Base-by-base conservation (phyloP, 805 yeast species). In the Ogataea corticis region DNA sequence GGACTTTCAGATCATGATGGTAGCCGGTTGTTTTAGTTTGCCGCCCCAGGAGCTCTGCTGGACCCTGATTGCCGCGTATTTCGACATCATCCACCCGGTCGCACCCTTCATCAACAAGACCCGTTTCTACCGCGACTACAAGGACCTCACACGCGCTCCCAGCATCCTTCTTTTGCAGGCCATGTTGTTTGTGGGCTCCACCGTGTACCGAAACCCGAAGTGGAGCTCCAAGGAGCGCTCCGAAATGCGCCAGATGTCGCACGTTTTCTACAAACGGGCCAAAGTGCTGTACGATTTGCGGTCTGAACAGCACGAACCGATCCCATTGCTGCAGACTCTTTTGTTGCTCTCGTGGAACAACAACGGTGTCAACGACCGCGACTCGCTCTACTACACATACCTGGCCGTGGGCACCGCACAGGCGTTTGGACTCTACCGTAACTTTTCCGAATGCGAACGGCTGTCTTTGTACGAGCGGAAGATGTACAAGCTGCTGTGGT, bases 391-490 rank as follows among this genome's bases (percentile, higher is more conserved):
- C 61, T 85, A 90, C 90, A 78, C 83, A 3, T 70, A 85, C 31
- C 77, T 82, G 7, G 87, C 87, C 1, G 71, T 83, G 31, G 75
- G 81, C 9, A 69, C 83, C 40, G 90, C 90, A 2, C 90, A 84
- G 59, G 85, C 89, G 9, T 78, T 79, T 58, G 91, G 92, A 2
- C 70, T 85, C 55, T 90, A 85, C 58, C 70, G 88, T 53, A 79
- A 54, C 40, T 10, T 29, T 17, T 41, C 50, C n/a, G 17, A 31
- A 14, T 33, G 14, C 21, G 11, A 33, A 13, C 29, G 35, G n/a
- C 41, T 51, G 13, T 27, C 53, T 1, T 9, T 12, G 14, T 51
- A 49, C 45, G 61, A 27, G 71, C 42, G 46, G 38, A 44, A 34
- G 30, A 42, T 52, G 46, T 54, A 50, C 43, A 49, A 46, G 16